Evolutionary conservation across 495 filamentous ascomycete genomes (phyloP).

Genomic region (Ramalina peruviana): DNA sequence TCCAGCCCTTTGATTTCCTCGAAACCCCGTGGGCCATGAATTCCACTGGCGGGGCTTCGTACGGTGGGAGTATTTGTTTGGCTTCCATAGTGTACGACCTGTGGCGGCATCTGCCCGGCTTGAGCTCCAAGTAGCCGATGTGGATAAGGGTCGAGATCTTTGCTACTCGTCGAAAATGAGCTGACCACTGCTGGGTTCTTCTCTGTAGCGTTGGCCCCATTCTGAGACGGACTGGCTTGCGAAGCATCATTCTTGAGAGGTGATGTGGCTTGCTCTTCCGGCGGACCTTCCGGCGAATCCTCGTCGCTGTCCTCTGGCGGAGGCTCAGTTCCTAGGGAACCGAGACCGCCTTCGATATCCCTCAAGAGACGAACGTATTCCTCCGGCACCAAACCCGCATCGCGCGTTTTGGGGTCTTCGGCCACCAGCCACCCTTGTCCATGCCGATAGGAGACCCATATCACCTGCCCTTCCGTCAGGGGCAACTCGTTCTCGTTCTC

Average conservation of each 20-base stretch:
- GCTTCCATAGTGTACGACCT: constrained; percentile 49
- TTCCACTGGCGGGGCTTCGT: constrained; percentile 5
- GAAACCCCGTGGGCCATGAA: background rate
- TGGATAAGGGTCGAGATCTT: constrained; percentile 58
- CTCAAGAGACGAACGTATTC: constrained; percentile 89
- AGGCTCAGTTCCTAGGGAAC: constrained; percentile 31
- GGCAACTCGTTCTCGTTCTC: constrained; percentile 96
- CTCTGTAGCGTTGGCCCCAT: constrained; percentile 23
- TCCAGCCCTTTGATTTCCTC: background rate
- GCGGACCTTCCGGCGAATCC: constrained; percentile 6
- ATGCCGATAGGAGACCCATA: constrained; percentile 90
- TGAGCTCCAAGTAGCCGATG: constrained; percentile 45
- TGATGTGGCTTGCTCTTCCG: constrained; percentile 26
- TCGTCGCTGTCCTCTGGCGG: constrained; percentile 5
- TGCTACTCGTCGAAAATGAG: constrained; percentile 62
- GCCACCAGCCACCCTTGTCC: constrained; percentile 96
- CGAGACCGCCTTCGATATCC: constrained; percentile 66
- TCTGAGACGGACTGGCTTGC: constrained; percentile 26
- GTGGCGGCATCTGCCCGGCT: constrained; percentile 43
- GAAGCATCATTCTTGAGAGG: constrained; percentile 41
- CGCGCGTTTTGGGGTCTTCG: constrained; percentile 83
- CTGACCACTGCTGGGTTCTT: constrained; percentile 53
- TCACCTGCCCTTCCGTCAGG: constrained; percentile 84
- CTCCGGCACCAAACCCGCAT: constrained; percentile 84
- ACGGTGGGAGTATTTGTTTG: constrained; percentile 45